Conservation (phyloP, 2,329 filamentous ascomycete genomes). For the Dothidotthia symphoricarpi region DNA sequence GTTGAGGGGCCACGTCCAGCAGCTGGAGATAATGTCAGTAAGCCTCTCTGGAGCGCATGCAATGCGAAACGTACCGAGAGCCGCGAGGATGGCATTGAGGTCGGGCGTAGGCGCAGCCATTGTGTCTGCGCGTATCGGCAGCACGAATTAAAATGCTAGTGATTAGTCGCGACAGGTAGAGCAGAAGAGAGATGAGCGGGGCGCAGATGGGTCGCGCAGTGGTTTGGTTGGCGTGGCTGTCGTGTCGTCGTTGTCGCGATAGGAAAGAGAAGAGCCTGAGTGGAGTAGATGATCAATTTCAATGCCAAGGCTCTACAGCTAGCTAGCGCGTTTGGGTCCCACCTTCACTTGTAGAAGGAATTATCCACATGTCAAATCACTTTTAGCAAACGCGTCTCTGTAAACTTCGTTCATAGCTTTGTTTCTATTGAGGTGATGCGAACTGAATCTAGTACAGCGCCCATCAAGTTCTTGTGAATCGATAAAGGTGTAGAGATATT, state of each 20-base stretch:
- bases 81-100: conserved; percentile 41
- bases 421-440: conserved; percentile 5
- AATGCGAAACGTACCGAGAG: conserved; percentile 32
- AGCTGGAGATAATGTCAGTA: conserved; percentile 37
- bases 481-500: conserved; percentile 2
- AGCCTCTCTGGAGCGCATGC: neutral
- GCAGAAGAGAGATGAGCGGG: conserved; percentile 1
- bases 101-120: conserved; percentile 40
- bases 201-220: conserved; percentile 7
- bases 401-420: too few relatives aligned
- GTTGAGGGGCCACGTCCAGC: conserved; percentile 47
- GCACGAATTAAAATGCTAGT: neutral
- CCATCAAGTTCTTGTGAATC: conserved; percentile 4
- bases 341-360: too few relatives aligned
- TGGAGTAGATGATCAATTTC: conserved; percentile 6
- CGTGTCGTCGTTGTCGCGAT: conserved; percentile 12
- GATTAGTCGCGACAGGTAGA: conserved; percentile 2
- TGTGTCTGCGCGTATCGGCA: conserved; percentile 9
- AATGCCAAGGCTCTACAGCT: neutral
- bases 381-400: too few relatives aligned
- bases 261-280: conserved; percentile 8
- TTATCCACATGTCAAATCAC: too few relatives aligned
- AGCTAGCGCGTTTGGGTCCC: too few relatives aligned
- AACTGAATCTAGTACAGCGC: conserved; percentile 5
- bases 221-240: conserved; percentile 9